These are phyloP conservation scores for Ascochyta koolunga DNA, from an alignment of 2,329 filamentous ascomycete species.

Conservation along the genomic window DNA sequence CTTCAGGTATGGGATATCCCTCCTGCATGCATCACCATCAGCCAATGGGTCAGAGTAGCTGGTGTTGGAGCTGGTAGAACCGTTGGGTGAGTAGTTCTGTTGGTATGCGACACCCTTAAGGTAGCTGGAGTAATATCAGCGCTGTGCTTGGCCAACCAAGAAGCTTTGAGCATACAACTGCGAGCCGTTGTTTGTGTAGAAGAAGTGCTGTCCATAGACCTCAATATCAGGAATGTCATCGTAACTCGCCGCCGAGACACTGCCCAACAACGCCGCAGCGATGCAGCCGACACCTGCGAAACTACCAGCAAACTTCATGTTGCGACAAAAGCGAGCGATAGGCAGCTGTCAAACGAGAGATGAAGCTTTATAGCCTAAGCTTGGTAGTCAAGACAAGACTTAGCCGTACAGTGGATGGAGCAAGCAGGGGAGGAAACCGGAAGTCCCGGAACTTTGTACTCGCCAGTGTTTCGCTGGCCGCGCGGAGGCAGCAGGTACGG, in stretches of 20 bases:
- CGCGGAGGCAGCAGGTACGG: conserved; percentile 17
- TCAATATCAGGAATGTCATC: conserved; percentile 41
- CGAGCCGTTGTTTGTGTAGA: conserved; percentile 81
- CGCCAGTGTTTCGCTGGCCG: conserved; percentile 10
- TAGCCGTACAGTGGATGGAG: conserved; percentile 9
- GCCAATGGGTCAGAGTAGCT: conserved; percentile 84
- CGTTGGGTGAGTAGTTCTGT: conserved; percentile 52
- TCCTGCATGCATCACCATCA: conserved; percentile 71
- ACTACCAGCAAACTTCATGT: conserved; percentile 10
- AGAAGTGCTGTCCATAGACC: conserved; percentile 78
- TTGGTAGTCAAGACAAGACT: conserved; percentile 14
- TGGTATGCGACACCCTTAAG: conserved; percentile 96
- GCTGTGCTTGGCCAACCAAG: neutral
- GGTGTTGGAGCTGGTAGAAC: conserved; percentile 39
- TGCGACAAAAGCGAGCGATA: conserved; percentile 10
- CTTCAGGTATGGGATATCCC: conserved; percentile 82
- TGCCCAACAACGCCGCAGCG: conserved; percentile 23
- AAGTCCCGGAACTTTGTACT: conserved; percentile 15
- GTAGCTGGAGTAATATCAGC: conserved; percentile 58
- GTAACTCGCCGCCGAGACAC: conserved; percentile 36
- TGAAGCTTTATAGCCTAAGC: conserved; percentile 16
- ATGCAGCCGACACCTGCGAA: conserved; percentile 5
- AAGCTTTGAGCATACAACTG: conserved; percentile 58
- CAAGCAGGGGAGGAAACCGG: conserved; percentile 13
- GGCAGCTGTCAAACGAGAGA: conserved; percentile 10